Evolutionary conservation across 1,139 yeast genomes (phyloP), one percentile per base, ranked within the genome.

Genomic region (Candida neerlandica): DNA sequence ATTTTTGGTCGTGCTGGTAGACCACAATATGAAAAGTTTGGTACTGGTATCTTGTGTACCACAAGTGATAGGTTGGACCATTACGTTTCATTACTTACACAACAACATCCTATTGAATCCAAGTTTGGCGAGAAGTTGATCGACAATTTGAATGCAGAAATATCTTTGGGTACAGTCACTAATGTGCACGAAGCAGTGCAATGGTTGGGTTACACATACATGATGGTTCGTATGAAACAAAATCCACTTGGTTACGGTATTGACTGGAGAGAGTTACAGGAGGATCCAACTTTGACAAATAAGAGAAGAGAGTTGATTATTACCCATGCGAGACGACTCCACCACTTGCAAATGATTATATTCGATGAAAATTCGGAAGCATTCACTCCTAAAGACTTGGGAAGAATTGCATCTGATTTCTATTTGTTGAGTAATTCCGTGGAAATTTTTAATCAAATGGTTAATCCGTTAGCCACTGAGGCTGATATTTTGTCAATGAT

Each of bases 1-100:
- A 95, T 95, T 59, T 94, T 95, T 71, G 99, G 99, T 59, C 89
- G 99, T 73, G 99, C 99, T 38, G 99, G 99, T 70, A 84, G 99
- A 71, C 99, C 99, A 0, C 99, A 96, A 59, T 95, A 84, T 68
- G 97, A 95, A 60, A 82, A 82, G 51, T 86, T 80, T 63, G 99
- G 99, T 75, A 89, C 94, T 1, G 98, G 98, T 73, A 85, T 91
- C 38, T 73, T 95, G 47, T 84, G 95, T 64, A 94, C 99, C 0
- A 79, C 96, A 0, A 78, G 81, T 54, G 98, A 92, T 62, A 76
- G 82, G 48, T 69, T 95, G 26, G 96, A 91, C 58, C 96, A 90
- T 60, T 95, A 94, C 61, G 81, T 95, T 21, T 84, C 96, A 0
- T 76, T 92, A 33, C 80, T 95, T 29, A 86, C 97, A 0, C 97